Conservation (phyloP, 148 eudicot species). For the Hydrangea macrophylla region DNA sequence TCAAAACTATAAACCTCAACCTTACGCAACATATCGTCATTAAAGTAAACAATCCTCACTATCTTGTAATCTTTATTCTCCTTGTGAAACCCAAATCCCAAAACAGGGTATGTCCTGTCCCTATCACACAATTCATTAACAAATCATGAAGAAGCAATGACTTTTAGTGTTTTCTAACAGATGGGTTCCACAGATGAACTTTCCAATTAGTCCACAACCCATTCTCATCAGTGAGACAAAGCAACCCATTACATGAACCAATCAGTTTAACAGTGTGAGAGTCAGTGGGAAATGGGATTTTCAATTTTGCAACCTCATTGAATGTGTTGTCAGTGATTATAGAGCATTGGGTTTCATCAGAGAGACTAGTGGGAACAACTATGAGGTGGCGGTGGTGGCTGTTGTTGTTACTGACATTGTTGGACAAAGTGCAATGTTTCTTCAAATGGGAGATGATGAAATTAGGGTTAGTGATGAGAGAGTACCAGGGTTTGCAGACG, state of each 20-base stretch:
- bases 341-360: no score
- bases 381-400: no score
- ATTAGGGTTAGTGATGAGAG: constrained; percentile 6
- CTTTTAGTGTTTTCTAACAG: not conserved
- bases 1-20: not conserved
- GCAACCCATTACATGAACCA: no score
- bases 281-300: no score
- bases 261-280: no score
- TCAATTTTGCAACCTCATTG: no score
- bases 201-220: no score
- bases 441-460: not conserved
- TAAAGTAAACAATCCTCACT: not conserved
- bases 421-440: no score
- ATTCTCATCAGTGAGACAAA: no score
- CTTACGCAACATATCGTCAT: not conserved
- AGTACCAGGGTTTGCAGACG: constrained; percentile 9
- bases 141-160: not conserved
- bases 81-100: not conserved
- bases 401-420: no score
- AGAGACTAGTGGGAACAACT: no score
- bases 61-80: not conserved
- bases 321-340: no score
- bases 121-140: not conserved
- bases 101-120: not conserved
- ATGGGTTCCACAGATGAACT: not conserved